Evolutionary conservation across 169 alveolate species (phyloP), one percentile per base, ranked within the genome.

Genomic region (Miamiensis avidus): DNA sequence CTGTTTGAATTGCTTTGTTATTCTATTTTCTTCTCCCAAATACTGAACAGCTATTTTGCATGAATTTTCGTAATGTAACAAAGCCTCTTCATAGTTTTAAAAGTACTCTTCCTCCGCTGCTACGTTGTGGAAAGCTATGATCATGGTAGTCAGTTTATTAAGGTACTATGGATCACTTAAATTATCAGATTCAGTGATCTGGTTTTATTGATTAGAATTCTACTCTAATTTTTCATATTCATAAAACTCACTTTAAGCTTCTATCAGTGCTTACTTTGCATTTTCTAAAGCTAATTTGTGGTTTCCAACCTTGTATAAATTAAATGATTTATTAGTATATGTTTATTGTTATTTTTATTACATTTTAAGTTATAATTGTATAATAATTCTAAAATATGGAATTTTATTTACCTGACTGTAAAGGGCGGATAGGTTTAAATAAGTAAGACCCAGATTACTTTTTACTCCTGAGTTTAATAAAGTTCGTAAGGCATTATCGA

Each of bases 371-470:
- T 49, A 11, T 49, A 49, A 49, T 49, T 11, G 69, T 11, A 49
- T 49, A 11, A 11, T 11, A 49, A 49, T n/a, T n/a, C n/a, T n/a
- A n/a, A n/a, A n/a, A n/a, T n/a, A n/a, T n/a, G n/a, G n/a, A n/a
- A n/a, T n/a, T n/a, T n/a, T n/a, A 49, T 49, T 49, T 29, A 79
- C 31, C 65, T 79, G 29, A n/a, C 76, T 34, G 20, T 30, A 79
- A 6, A 79, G 31, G 64, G 84, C 84, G 4, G 84, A 79, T 64
- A 79, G 64, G 64, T 79, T 79, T 72, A 79, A 79, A 64, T 79
- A 79, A 29, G 84, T 79, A 29, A 79, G 34, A 6, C 84, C 84
- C 64, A 49, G 30, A 79, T 79, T 49, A 20, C 49, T 29, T 79
- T 74, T 79, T 64, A 34, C 28, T 29, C 64, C 29, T 29, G 31